These are phyloP conservation scores for Quercus lobata DNA, from an alignment of 331 rosid genomes.

Conservation along the genomic window DNA sequence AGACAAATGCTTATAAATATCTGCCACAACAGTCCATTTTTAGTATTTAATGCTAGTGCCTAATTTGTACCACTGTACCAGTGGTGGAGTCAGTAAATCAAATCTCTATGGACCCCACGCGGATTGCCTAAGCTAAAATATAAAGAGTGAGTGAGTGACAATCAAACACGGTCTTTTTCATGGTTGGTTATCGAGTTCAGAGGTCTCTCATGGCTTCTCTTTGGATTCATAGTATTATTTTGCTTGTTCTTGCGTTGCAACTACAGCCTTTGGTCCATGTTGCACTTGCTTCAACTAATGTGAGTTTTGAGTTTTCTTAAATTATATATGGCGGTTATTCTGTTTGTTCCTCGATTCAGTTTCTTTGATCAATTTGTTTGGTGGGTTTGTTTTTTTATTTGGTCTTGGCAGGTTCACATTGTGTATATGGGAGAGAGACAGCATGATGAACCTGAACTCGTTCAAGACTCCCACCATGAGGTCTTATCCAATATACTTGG, in stretches of 20 bases:
- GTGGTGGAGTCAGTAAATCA: slow-evolving; percentile 1
- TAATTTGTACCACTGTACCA: neutral
- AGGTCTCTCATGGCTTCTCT: slow-evolving; percentile 31
- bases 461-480: slow-evolving; percentile 50
- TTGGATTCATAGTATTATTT: slow-evolving; percentile 18
- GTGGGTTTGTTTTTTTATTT: neutral
- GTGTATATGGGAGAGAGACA: slow-evolving; percentile 49
- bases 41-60: neutral
- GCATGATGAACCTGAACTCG: slow-evolving; percentile 31
- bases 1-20: too few relatives aligned
- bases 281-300: slow-evolving; percentile 39
- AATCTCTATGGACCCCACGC: neutral
- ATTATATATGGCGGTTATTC: neutral
- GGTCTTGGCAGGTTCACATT: slow-evolving; percentile 47
- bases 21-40: neutral
- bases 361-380: neutral
- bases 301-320: slow-evolving; percentile 15
- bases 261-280: slow-evolving; percentile 18
- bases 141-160: neutral
- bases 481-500: slow-evolving; percentile 47
- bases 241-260: slow-evolving; percentile 26
- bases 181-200: neutral
- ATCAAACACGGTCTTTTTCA: neutral
- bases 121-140: neutral
- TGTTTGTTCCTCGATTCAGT: neutral